Evolutionary conservation across 768 basidiomycete species (phyloP).

Genomic region (Terana coerulea): DNA sequence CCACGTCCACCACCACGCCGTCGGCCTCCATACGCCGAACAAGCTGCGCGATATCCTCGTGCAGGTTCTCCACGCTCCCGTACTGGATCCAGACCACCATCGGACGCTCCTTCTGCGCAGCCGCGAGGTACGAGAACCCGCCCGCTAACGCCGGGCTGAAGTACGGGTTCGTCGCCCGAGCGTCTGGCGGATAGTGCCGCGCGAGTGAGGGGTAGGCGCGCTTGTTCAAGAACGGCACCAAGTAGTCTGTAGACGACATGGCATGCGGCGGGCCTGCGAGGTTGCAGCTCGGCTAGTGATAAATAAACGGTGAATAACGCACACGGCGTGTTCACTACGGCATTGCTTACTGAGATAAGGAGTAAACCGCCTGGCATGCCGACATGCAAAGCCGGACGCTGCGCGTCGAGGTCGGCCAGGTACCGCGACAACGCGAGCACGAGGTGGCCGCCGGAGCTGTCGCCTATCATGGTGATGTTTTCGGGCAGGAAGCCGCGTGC

Average conservation of each 20-base stretch:
- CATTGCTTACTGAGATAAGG: conserved; percentile 10
- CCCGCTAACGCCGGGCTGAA: conserved; percentile 10
- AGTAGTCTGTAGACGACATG: conserved; percentile 4
- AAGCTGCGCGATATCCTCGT: conserved; percentile 2
- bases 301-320: not conserved
- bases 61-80: conserved; percentile 9
- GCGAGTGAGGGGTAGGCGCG: conserved; percentile 14
- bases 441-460: conserved; percentile 54
- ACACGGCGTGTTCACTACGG: not conserved
- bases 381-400: conserved; percentile 1
- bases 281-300: conserved; percentile 11
- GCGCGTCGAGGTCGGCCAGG: conserved; percentile 18
- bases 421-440: conserved; percentile 39
- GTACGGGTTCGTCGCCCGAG: conserved; percentile 2
- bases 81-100: conserved; percentile 9
- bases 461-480: conserved; percentile 46
- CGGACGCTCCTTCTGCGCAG: not conserved
- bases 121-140: conserved; percentile 9
- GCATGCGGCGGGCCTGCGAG: conserved; percentile 7
- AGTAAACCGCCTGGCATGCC: conserved; percentile 10
- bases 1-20: conserved; percentile 12
- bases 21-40: conserved; percentile 12
- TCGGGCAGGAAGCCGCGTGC: conserved; percentile 35
- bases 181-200: conserved; percentile 8
- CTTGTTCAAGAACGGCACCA: conserved; percentile 11